Base-by-base conservation (phyloP, 148 eudicot species). In the Rhododendron simsii region DNA sequence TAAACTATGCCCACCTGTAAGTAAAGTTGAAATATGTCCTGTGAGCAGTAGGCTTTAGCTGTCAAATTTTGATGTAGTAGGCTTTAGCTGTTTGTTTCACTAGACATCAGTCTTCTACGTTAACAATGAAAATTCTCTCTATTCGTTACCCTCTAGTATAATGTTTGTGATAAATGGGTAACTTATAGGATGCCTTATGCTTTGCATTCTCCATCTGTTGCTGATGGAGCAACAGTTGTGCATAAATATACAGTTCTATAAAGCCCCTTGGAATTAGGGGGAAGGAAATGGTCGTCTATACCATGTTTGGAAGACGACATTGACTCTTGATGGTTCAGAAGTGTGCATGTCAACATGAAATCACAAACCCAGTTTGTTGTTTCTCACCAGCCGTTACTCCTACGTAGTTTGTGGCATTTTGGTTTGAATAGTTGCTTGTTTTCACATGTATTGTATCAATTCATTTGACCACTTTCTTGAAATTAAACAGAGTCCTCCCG, bases 1-100 rank as follows among this genome's bases (percentile, higher is more conserved):
- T 91, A 97, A 97, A 91, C 86, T 97, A 87, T 91, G 90, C 80
- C 93, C 96, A 80, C 87, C 91, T 50, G 99, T 97, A 89, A 91
- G 98, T 90, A 67, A 75, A 84, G 59, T 81, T 84, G 39, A n/a
- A 41, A n/a, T 61, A 7, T 53, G 55, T 37, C 33, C 53, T 33
- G 35, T 53, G 39, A 15, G 73, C 48, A 53, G 2, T 82, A 20
- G 9, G 12, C 67, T 30, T 33, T 81, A 1, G 28, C 50, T 81
- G 37, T 20, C 20, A 3, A 75, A 75, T 21, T 48, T 76, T 35
- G 75, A n/a, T 61, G 21, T 82, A 28, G 11, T 82, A 20, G 9
- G 12, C 67, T 30, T 33, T 81, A 1, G 28, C 50, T 81, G 37
- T 73, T 28, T 84, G 12, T 71, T 33, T 18, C 4, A 7, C 73